A percentile compares a stretch with the other conserved stretches of the same genome.
phyloP scores from a whole-genome alignment of 1,284 basidiomycete species.

The Ceratorhiza oryzae-sativae region DNA sequence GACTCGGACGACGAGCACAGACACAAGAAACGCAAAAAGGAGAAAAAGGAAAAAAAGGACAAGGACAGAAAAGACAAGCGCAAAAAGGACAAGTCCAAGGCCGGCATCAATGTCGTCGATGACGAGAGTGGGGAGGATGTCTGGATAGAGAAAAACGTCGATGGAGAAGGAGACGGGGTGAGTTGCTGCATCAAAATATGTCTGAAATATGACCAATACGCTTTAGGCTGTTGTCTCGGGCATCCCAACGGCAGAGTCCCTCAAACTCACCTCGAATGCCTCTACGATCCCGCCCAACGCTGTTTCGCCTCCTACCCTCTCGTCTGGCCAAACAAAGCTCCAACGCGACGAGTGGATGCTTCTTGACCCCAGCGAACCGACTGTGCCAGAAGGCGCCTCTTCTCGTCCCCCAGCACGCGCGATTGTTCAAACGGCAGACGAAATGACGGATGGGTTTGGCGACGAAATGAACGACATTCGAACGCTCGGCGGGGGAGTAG shows the following conservation, averaged over 20 bases:
- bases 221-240: constrained; percentile 67
- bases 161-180: constrained; percentile 75
- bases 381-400: constrained; percentile 45
- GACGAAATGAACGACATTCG: constrained; percentile 61
- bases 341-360: constrained; percentile 93
- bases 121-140: constrained; percentile 73
- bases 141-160: constrained; percentile 89
- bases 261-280: constrained; percentile 70
- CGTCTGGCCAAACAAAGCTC: constrained; percentile 58
- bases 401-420: constrained; percentile 44
- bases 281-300: constrained; percentile 55
- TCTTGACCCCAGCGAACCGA: constrained; percentile 53
- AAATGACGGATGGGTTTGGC: constrained; percentile 75
- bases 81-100: constrained; percentile 41
- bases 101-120: constrained; percentile 60
- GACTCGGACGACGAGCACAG: constrained; percentile 43
- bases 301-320: constrained; percentile 55
- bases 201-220: constrained; percentile 15
- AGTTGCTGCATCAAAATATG: constrained; percentile 46
- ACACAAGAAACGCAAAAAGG: constrained; percentile 45
- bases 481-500: constrained; percentile 63
- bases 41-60: constrained; percentile 55
- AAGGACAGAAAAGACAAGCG: constrained; percentile 53
- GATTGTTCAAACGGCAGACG: constrained; percentile 50
- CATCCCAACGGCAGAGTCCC: constrained; percentile 81